phyloP scores from a whole-genome alignment of 306 rosid species.

The Styphnolobium japonicum region DNA sequence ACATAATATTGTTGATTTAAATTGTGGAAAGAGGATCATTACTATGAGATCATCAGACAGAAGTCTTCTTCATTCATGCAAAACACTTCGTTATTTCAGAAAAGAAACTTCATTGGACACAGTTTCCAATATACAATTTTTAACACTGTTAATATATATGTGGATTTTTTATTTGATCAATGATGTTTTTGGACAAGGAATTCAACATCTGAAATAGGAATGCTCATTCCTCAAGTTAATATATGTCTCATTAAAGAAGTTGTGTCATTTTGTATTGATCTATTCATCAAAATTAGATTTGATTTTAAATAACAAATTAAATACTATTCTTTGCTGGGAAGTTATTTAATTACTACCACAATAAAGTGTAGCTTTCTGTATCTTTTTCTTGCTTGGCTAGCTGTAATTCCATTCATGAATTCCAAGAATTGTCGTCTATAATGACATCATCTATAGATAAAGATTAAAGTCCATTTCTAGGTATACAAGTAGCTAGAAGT shows the following conservation, averaged over 20 bases:
- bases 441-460: background rate
- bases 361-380: background rate
- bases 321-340: background rate
- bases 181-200: background rate
- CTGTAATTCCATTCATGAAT: background rate
- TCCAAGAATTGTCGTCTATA: background rate
- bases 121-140: background rate
- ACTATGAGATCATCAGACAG: background rate
- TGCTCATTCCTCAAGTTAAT: background rate
- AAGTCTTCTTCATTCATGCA: slow-evolving; percentile 6
- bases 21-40: background rate
- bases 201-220: background rate
- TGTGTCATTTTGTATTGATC: too few species aligned
- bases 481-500: background rate
- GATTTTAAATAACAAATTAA: background rate
- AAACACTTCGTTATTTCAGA: background rate
- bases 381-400: background rate
- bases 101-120: background rate
- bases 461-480: background rate
- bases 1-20: background rate
- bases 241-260: too few species aligned
- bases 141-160: too few species aligned
- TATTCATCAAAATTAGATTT: background rate
- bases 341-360: background rate
- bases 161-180: background rate